Evolutionary conservation across 73 alveolate genomes (phyloP), one percentile per base, ranked within the genome.

Genomic region (Symbiodinium pilosum): DNA sequence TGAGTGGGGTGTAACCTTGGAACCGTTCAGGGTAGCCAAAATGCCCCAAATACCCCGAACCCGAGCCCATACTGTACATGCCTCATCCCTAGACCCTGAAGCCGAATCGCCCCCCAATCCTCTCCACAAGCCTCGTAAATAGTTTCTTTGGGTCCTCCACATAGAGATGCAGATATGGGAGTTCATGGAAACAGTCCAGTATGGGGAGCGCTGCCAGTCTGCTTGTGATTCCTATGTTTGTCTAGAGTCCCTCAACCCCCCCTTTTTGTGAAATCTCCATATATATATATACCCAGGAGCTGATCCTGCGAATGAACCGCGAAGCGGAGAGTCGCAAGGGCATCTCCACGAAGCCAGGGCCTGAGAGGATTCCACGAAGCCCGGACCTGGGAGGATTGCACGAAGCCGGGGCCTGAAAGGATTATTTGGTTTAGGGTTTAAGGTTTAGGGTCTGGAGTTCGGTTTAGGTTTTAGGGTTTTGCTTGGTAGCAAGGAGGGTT

Each of bases 291-390:
- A 6, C 71, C n/a, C n/a, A 91, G 97, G 97, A 91, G 89, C 84
- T 91, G 97, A 91, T 91, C 40, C 97, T 68, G 56, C 97, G 97
- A 75, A 91, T 91, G 97, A 91, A 91, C 52, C 97, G 97, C 32
- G 97, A 91, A 91, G 97, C 97, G 6, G 97, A 91, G 43, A 91
- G 97, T 40, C 97, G 97, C 88, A 91, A 91, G 52, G 97, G 97
- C 56, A 91, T 91, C 68, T 85, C 97, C 41, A 91, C 97, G 28
- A 91, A 71, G 97, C 43, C 47, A 47, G 71, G 94, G 28, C 44
- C 85, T 73, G 44, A 36, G 43, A 4, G 41, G 7, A 24, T 54
- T 54, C 73, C 28, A 16, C 0, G 16, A 47, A 24, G 28, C 28
- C 12, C 68, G 8, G 68, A 16, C 12, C 9, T 16, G 1, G 73